These are phyloP conservation scores for Backusella parvicylindrica DNA, from an alignment of 192 early-diverging fungal species.

Conservation along the genomic window DNA sequence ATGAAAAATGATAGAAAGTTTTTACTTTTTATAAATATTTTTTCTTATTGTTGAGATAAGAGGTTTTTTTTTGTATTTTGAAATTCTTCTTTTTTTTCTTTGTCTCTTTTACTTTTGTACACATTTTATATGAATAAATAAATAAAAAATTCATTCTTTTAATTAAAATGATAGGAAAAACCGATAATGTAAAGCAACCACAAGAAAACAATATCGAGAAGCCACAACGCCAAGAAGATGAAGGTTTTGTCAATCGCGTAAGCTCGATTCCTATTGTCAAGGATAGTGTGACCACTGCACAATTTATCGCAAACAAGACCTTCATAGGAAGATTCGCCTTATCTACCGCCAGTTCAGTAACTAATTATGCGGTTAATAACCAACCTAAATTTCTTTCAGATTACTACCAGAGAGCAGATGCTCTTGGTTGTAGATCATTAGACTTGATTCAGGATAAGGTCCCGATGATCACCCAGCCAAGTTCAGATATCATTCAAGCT, in stretches of 20 bases:
- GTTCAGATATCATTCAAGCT: conserved; percentile 54
- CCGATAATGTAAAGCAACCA: background rate
- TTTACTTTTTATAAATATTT: background rate
- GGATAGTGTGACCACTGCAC: conserved; percentile 27
- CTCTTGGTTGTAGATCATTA: conserved; percentile 58
- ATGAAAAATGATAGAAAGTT: background rate
- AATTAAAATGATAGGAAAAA: conserved; percentile 3
- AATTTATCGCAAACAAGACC: conserved; percentile 21
- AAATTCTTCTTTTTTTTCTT: background rate
- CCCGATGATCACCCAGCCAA: conserved; percentile 62
- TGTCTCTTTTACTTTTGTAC: background rate
- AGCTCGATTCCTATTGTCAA: conserved; percentile 31
- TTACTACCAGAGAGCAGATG: conserved; percentile 45
- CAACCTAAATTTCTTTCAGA: conserved; percentile 15
- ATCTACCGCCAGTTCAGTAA: conserved; percentile 20
- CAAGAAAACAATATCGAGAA: background rate
- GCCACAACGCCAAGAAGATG: background rate
- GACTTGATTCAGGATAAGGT: conserved; percentile 56
- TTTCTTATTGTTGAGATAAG: background rate
- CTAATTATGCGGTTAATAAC: conserved; percentile 13
- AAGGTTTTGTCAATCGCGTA: conserved; percentile 31
- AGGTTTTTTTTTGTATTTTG: background rate
- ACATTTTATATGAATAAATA: background rate
- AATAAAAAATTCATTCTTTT: background rate
- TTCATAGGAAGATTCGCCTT: conserved; percentile 29